Conservation (phyloP, 495 filamentous ascomycete species). For the Tuber calosporum region DNA sequence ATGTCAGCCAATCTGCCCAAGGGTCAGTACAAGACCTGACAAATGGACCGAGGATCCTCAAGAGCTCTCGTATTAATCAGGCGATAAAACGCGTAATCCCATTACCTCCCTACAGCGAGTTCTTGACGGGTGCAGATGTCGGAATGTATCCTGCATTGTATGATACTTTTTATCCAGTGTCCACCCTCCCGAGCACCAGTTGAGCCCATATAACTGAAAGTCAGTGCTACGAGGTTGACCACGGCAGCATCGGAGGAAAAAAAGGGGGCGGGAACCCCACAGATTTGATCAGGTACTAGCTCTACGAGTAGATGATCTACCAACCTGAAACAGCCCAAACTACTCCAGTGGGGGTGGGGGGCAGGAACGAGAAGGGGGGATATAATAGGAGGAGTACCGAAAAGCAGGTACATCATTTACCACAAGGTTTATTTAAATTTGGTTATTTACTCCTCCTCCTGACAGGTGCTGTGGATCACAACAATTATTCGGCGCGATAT, state of each 20-base stretch:
- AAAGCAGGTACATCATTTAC: background rate
- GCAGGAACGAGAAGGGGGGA: background rate
- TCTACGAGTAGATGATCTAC: background rate
- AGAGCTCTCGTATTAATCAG: background rate
- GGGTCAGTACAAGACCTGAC: background rate
- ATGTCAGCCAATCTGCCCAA: background rate
- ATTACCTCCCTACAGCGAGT: background rate
- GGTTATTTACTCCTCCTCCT: background rate
- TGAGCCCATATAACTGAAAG: background rate
- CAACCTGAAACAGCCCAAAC: background rate
- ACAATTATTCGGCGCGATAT: no score
- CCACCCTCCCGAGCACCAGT: background rate
- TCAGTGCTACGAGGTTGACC: background rate
- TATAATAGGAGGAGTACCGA: background rate
- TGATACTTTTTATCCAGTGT: background rate
- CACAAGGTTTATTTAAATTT: background rate
- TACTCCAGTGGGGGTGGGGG: no score
- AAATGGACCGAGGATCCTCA: background rate
- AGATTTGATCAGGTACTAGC: no score
- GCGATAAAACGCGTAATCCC: no score
- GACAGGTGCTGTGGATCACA: background rate
- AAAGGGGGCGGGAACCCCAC: no score
- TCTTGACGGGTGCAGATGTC: background rate
- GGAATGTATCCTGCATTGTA: background rate
- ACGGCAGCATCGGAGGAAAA: background rate